phyloP scores from a whole-genome alignment of 495 filamentous ascomycete genomes.

The Polyplosphaeria fusca region DNA sequence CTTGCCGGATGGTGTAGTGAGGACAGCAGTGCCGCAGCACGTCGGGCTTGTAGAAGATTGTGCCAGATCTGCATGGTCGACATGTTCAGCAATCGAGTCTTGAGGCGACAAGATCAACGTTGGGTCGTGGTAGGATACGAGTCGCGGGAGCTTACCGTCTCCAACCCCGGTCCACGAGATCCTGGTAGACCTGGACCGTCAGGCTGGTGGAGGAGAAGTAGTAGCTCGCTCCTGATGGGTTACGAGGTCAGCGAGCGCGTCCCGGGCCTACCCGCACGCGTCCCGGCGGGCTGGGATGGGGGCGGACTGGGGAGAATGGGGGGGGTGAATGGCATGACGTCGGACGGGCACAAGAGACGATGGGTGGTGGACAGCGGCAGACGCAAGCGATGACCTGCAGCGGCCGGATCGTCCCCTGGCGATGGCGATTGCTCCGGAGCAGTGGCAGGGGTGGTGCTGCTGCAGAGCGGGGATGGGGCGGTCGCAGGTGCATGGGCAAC shows the following conservation, averaged over 20 bases:
- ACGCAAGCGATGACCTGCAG: not conserved
- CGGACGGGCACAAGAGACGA: not conserved
- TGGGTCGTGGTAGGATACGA: too few species aligned
- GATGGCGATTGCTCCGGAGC: not conserved
- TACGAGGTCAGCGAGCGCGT: conserved; percentile 2
- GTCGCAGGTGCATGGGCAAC: conserved; percentile 13
- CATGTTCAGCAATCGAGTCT: too few species aligned
- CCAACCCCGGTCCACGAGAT: conserved; percentile 84
- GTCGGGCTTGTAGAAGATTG: conserved; percentile 91
- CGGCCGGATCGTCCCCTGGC: not conserved
- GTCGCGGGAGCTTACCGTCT: conserved; percentile 62
- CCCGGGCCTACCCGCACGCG: too few species aligned
- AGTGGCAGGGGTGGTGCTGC: not conserved
- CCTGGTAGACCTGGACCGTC: conserved; percentile 71
- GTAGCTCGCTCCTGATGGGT: conserved; percentile 70
- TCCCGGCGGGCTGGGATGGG: too few species aligned
- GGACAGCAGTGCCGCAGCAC: conserved; percentile 80
- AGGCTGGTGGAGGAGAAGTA: conserved; percentile 70
- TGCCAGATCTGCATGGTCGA: conserved; percentile 53
- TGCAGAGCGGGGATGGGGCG: conserved; percentile 4
- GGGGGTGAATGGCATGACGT: conserved; percentile 5
- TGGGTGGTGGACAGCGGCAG: not conserved
- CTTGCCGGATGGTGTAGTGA: conserved; percentile 85
- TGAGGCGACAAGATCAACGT: too few species aligned
- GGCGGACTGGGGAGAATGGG: too few species aligned